Base-by-base conservation (phyloP, 2,329 filamentous ascomycete species). In the Claviceps pazoutovae region DNA sequence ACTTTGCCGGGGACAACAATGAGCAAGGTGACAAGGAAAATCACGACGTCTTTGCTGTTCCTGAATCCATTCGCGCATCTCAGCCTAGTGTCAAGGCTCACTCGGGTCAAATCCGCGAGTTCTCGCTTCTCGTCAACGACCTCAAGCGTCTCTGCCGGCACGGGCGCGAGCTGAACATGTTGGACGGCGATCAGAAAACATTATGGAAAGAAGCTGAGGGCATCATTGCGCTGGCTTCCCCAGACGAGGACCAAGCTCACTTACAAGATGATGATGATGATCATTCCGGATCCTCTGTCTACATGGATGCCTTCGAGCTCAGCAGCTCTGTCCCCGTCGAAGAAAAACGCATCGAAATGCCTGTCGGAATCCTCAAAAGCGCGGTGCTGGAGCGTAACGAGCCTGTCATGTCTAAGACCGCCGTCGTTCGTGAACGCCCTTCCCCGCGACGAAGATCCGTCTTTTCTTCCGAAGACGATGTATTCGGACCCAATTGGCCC, bases 161-260 rank as follows among this genome's bases (percentile, higher is more conserved):
- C 41, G 87, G 83, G 5, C 77, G 79, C 17, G 77, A 83, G 45
- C 76, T 88, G 62, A 75, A 81, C 42, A 76, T 91, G 61, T 66
- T 79, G 0, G 69, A 76, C 54, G 84, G 84, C 6, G 63, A 74
- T 5, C 75, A 81, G 21, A 73, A 74, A 13, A 69, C 71, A 13
- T 71, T 86, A 46, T 94, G 86, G 86, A 80, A 82, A 59, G 86
- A 93, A 63, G 87, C 88, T 1, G 86, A 93, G 64, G 86, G 86
- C 14, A 90, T 94, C 67, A 93, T 94, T 62, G 84, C 86, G 37
- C 71, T 94, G n/a, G 88, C 87, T 46, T 83, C 81, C 1, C 81
- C 82, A 1, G 81, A 84, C 55, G 74, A 77, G 47, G 80, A 84
- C 47, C 72, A 65, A 16, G 57, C 61, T 41, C 64, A 67, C 9